phyloP scores from a whole-genome alignment of 177 flowering plant species.

The Vitis hybrid region DNA sequence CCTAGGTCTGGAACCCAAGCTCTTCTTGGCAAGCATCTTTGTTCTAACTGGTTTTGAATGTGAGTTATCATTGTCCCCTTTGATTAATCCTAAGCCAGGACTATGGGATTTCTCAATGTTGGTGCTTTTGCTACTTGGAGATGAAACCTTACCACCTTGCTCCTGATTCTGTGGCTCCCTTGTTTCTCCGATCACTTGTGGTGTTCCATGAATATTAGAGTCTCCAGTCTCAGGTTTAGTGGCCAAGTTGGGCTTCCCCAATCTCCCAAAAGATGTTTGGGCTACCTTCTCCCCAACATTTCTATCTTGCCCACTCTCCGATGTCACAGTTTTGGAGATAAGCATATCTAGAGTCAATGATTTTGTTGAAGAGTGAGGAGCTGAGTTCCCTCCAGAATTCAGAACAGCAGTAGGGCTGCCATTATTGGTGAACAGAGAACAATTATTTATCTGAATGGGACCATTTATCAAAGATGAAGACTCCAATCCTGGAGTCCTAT shows the following conservation, averaged over 20 bases:
- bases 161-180: slow-evolving; percentile 21
- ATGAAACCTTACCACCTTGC: slow-evolving; percentile 20
- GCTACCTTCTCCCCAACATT: slow-evolving; percentile 8
- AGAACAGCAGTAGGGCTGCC: slow-evolving; percentile 1
- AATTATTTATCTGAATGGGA: slow-evolving; percentile 3
- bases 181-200: slow-evolving; percentile 6
- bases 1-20: slow-evolving; percentile 43
- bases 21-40: slow-evolving; percentile 43
- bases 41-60: slow-evolving; percentile 26
- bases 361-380: slow-evolving; percentile 10
- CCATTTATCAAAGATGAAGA: slow-evolving; percentile 11
- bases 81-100: slow-evolving; percentile 10
- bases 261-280: slow-evolving; percentile 10
- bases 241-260: slow-evolving; percentile 3
- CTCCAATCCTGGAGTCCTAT: slow-evolving; percentile 17
- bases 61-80: slow-evolving; percentile 18
- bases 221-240: slow-evolving; percentile 14
- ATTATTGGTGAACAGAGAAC: not conserved
- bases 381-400: slow-evolving; percentile 12
- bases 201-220: slow-evolving; percentile 7
- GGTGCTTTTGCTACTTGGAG: slow-evolving; percentile 12
- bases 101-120: slow-evolving; percentile 14
- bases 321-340: slow-evolving; percentile 13
- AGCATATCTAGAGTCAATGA: slow-evolving; percentile 17
- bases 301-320: slow-evolving; percentile 19